Base-by-base conservation (phyloP, 257 asterid genomes). In the Echites panduratus region DNA sequence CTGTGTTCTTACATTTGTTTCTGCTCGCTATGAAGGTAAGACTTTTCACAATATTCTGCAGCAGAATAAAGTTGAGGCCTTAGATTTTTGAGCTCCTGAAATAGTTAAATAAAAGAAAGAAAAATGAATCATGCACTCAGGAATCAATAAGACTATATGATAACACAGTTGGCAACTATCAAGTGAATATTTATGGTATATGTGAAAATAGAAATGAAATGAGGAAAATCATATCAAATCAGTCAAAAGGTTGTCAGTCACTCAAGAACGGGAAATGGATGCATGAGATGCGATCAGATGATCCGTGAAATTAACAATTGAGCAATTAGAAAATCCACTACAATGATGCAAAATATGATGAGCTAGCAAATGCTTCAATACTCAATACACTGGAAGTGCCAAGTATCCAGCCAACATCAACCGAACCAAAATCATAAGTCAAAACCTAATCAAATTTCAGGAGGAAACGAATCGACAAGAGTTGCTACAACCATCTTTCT, bases 21-120 rank as follows among this genome's bases (percentile, higher is more conserved):
- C 84, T 91, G 89, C 76, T 91, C 99, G 40, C 96, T 94, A 66
- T 86, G 89, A 61, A 86, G 87, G 77, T 91, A 90, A 8, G 99
- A 94, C 83, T 87, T 94, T 68, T 94, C 97, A 71, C 98, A 94
- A 71, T 94, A 91, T 70, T 94, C 96, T 26, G 99, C 99, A 57
- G 99, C 99, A 66, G 98, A 89, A 82, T 92, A 85, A 72, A 94
- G 93, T 73, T 94, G 98, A 29, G 99, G 97, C 76, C 93, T 85
- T 76, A 94, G 89, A 82, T 88, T 89, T 85, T 94, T 94, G 62
- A 94, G 95, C 82, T 94, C 99, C 99, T 94, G 84, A 61, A 54
- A 70, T 62, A 81, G 76, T 79, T 47, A 78, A 62, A 58, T 57
- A 32, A 27, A 8, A n/a, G n/a, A n/a, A n/a, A n/a, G n/a, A n/a